Evolutionary conservation across 2,329 filamentous ascomycete genomes (phyloP), one percentile per base, ranked within the genome.

Genomic region (Nemania abortiva): DNA sequence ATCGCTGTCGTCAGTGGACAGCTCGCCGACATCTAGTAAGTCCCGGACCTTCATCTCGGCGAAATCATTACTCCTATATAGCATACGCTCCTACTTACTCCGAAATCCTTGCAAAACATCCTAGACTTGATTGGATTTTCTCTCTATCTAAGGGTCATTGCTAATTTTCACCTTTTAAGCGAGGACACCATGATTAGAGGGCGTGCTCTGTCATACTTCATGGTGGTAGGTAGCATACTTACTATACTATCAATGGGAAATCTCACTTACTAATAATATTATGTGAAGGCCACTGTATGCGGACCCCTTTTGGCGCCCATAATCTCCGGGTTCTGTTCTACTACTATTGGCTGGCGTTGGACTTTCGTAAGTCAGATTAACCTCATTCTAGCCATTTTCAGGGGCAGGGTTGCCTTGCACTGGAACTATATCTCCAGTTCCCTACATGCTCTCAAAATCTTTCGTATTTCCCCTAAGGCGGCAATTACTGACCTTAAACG

Each of bases 231-330:
- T 70, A 18, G n/a, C 27, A 10, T 27, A 52, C 52, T 27, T 55
- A 31, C 39, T 29, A 20, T 27, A 42, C 49, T 20, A 4, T 42
- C 39, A n/a, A 6, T 45, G 9, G 29, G 54, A 24, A 3, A 18
- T 47, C n/a, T 52, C 3, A 15, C 6, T 24, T 18, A 50, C 63
- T 59, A 73, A 62, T 56, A 6, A 55, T 22, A 1, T n/a, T 22
- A 1, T 49, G 31, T 56, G 29, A 70, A 88, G 85, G 84, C 85
- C 15, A 93, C 91, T 3, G 85, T 88, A 0, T 88, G 88, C 53
- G 91, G 91, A 0, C 91, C 90, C 0, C 83, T 92, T n/a, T 78
- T 90, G 2, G 88, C 89, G 0, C 91, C 91, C 2, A 87, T 91
- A 18, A 84, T 91, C 24, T 89, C 88, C 0, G 91, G 90, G 10